Evolutionary conservation across 164 flowering plant species (phyloP), one percentile per base, ranked within the genome.

Genomic region (Aristolochia californica): DNA sequence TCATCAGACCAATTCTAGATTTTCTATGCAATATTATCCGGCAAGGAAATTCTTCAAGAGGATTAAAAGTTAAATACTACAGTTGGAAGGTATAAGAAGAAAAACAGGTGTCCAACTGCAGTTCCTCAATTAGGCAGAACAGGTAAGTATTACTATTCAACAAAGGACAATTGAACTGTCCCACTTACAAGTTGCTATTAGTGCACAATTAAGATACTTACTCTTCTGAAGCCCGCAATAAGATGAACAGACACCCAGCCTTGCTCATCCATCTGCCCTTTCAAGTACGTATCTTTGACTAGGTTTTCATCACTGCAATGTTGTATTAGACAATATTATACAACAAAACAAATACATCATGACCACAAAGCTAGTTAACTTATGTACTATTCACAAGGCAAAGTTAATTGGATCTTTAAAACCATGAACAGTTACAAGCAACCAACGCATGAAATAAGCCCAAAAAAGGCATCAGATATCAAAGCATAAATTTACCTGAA

Each of bases 251-350:
- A 22, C 20, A 48, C 51, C 51, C 51, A 48, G 21, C 51, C 51
- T n/a, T 48, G 51, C 17, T n/a, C 21, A 5, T 48, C 51, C 51
- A 48, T 48, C 51, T 48, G 51, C 10, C 51, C 21, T 48, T 48
- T 48, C 51, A 48, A 48, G 22, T 48, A 48, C 2, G 18, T 16
- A 48, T 48, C 51, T n/a, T 10, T 48, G 22, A n/a, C 12, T 22
- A 48, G n/a, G 22, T 48, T 48, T 48, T n/a, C 21, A 18, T 48
- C 51, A 48, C 51, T 48, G 51, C 51, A 48, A 1, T 44, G 47
- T 48, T 48, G 51, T 22, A 16, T 16, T 2, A 48, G 22, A 48
- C 51, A 48, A 48, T 18, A 22, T 48, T 16, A n/a, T n/a, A 48
- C 5, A 48, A n/a, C 22, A 10, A n/a, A 22, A 17, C 22, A 18